Evolutionary conservation across 495 filamentous ascomycete genomes (phyloP).

Genomic region (Cercophora sp.): DNA sequence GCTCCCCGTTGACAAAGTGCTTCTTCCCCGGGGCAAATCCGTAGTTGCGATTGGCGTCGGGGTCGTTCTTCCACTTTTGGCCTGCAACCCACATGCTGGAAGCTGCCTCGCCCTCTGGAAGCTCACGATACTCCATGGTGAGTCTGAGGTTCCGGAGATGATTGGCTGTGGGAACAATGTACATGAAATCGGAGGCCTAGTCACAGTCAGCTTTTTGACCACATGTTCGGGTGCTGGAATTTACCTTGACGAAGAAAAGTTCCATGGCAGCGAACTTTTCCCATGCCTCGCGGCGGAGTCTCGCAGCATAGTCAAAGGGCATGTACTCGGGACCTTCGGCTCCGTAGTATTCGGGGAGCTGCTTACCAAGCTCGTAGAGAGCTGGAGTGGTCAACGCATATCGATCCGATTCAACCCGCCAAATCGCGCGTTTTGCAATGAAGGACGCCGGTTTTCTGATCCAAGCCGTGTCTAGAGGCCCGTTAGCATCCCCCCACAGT

Average conservation of each 20-base stretch:
- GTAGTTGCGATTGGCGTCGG: constrained; percentile 35
- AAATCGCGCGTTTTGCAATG: constrained; percentile 45
- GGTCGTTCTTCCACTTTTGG: constrained; percentile 53
- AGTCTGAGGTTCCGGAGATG: constrained; percentile 63
- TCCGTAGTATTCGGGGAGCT: constrained; percentile 41
- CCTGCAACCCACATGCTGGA: constrained; percentile 30
- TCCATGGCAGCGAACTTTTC: constrained; percentile 51
- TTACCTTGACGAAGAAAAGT: constrained; percentile 75
- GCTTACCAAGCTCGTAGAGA: constrained; percentile 42
- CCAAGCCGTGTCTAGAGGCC: constrained; percentile 61
- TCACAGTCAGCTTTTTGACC: constrained; percentile 26
- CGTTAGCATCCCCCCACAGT: constrained; percentile 14
- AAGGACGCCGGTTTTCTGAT: constrained; percentile 47
- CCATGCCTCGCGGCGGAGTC: constrained; percentile 41
- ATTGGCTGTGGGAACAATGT: constrained; percentile 63
- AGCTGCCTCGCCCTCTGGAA: constrained; percentile 41
- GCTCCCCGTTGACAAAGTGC: constrained; percentile 43
- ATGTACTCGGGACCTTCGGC: constrained; percentile 36
- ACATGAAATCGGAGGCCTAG: constrained; percentile 70
- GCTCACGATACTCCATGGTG: constrained; percentile 48
- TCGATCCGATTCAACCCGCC: constrained; percentile 46
- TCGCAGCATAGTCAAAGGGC: constrained; percentile 33
- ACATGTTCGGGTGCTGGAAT: constrained; percentile 9
- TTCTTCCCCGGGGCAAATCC: constrained; percentile 44
- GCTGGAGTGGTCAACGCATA: constrained; percentile 44